Percentiles rank a stretch among this genome's conserved stretches.
phyloP scores from a whole-genome alignment of 1,139 yeast genomes.

The Candida freyschussii region DNA sequence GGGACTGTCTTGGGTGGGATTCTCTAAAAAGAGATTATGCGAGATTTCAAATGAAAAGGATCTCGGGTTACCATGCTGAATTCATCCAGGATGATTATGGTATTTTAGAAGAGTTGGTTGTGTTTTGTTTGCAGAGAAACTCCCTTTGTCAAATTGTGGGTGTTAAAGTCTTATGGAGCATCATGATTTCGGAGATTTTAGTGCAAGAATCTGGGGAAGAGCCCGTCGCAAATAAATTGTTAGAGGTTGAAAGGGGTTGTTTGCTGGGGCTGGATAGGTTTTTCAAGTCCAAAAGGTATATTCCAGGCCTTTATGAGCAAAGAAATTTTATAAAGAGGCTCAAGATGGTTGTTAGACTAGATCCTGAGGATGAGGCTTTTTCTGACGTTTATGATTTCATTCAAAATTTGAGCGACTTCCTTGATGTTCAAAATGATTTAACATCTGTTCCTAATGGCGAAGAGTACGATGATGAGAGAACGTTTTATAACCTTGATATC shows the following conservation, averaged over 20 bases:
- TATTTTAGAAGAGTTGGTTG: conserved; percentile 59
- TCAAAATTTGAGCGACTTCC: conserved; percentile 56
- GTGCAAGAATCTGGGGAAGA: conserved; percentile 58
- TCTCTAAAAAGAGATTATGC: conserved; percentile 53
- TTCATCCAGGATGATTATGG: conserved; percentile 56
- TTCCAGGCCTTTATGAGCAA: conserved; percentile 55
- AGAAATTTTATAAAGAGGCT: conserved; percentile 47
- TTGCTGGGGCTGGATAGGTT: conserved; percentile 60
- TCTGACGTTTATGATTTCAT: conserved; percentile 47
- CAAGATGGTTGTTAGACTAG: conserved; percentile 49
- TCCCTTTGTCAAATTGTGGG: conserved; percentile 59
- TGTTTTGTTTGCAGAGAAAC: conserved; percentile 67
- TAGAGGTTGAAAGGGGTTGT: conserved; percentile 61
- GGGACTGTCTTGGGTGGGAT: conserved; percentile 75
- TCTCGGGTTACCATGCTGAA: conserved; percentile 72
- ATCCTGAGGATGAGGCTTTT: conserved; percentile 64
- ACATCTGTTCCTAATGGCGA: conserved; percentile 74
- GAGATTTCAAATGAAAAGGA: conserved; percentile 57
- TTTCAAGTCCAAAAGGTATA: conserved; percentile 51
- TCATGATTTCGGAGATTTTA: conserved; percentile 61
- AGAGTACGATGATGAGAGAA: conserved; percentile 83
- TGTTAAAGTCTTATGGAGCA: conserved; percentile 66
- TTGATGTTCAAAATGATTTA: conserved; percentile 62
- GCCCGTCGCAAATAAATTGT: conserved; percentile 48
- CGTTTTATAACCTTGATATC: conserved; percentile 73